A percentile compares a stretch with the other conserved stretches of the same genome.
Conservation (phyloP, 2,329 filamentous ascomycete species). For the Cyclaneusma minus region DNA sequence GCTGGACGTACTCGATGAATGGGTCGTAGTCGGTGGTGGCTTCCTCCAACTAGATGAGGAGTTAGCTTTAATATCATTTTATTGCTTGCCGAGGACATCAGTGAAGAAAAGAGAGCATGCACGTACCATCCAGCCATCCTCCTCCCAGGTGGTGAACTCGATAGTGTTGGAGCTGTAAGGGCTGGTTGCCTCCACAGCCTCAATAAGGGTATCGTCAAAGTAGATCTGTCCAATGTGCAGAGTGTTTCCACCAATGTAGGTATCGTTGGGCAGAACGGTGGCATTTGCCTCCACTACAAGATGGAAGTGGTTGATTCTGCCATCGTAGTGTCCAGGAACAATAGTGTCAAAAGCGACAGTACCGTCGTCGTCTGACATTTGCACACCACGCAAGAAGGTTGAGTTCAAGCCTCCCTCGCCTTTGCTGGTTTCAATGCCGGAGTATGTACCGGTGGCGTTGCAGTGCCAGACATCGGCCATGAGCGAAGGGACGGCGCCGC, state of each 20-base stretch:
- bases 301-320: conserved; percentile 30
- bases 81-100: no score
- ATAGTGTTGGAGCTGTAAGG: conserved; percentile 3
- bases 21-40: conserved; percentile 4
- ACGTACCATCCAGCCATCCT: conserved; percentile 3
- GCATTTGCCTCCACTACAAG: conserved; percentile 21
- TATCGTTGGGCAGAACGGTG: conserved; percentile 19
- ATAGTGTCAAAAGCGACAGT: conserved; percentile 24
- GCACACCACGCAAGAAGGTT: conserved; percentile 23
- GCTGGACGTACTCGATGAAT: conserved; percentile 5
- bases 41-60: no score
- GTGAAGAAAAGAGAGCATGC: no score
- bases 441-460: conserved; percentile 24
- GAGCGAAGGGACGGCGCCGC: conserved; percentile 20
- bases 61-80: no score
- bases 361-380: conserved; percentile 23
- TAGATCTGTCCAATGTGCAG: conserved; percentile 3
- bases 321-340: conserved; percentile 29
- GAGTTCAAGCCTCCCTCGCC: conserved; percentile 15
- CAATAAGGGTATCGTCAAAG: conserved; percentile 2
- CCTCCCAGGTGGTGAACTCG: conserved; percentile 3
- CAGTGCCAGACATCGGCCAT: conserved; percentile 24
- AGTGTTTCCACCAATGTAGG: conserved; percentile 24
- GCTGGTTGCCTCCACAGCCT: conserved; percentile 2
- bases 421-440: no score